Evolutionary conservation across 495 filamentous ascomycete genomes (phyloP).

Genomic region (Glonium stellatum): DNA sequence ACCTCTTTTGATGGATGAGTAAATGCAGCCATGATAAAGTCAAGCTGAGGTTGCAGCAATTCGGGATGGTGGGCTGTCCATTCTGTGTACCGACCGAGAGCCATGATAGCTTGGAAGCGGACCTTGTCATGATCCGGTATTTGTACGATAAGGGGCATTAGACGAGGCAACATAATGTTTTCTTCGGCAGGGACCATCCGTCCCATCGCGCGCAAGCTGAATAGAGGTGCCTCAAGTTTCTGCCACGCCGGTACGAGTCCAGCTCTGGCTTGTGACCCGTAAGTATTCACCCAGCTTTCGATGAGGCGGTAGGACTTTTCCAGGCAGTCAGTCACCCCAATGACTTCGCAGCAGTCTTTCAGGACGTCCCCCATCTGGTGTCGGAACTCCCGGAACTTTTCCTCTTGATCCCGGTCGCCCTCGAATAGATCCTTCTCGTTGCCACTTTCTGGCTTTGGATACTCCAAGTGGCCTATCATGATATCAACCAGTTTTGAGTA

Average conservation of each 20-base stretch:
- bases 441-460: conserved; percentile 64
- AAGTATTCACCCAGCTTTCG: conserved; percentile 76
- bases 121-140: conserved; percentile 95
- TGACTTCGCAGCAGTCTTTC: conserved; percentile 94
- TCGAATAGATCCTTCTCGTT: conserved; percentile 83
- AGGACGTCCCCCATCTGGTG: conserved; percentile 97
- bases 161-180: conserved; percentile 71
- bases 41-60: conserved; percentile 81
- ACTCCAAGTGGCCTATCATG: conserved; percentile 87
- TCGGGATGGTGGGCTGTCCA: conserved; percentile 95
- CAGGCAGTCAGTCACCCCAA: conserved; percentile 84
- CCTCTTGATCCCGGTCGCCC: conserved; percentile 90
- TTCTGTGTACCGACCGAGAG: conserved; percentile 90
- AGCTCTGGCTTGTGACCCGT: conserved; percentile 63
- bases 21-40: conserved; percentile 90
- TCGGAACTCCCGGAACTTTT: conserved; percentile 93
- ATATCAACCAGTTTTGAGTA: conserved; percentile 86
- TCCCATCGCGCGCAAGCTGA: conserved; percentile 93
- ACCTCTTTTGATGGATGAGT: conserved; percentile 79
- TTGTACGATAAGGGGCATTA: conserved; percentile 86
- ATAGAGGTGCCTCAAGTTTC: conserved; percentile 87
- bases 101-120: conserved; percentile 95
- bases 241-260: conserved; percentile 93
- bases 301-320: conserved; percentile 78
- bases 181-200: conserved; percentile 92